phyloP scores from a whole-genome alignment of 345 rosid genomes.

The Jatropha curcas region DNA sequence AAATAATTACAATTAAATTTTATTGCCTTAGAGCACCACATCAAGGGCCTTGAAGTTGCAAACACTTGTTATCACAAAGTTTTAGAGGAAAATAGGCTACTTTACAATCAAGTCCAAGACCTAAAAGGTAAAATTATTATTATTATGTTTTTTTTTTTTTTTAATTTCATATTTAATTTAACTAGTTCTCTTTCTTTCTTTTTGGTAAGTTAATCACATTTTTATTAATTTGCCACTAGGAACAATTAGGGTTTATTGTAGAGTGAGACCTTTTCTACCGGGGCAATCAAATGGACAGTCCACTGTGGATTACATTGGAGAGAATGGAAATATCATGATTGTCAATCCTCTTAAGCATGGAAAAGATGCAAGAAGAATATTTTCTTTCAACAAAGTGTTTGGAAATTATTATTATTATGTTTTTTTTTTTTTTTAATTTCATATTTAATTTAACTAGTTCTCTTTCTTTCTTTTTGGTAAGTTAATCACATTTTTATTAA shows the following conservation, averaged over 20 bases:
- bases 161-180: no score
- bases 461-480: no score
- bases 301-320: conserved; percentile 87
- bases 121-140: conserved; percentile 64
- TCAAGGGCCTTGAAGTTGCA: conserved; percentile 72
- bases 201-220: not conserved
- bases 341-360: conserved; percentile 83
- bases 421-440: no score
- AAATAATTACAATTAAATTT: no score
- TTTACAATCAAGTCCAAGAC: conserved; percentile 98
- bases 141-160: not conserved
- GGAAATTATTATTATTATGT: no score
- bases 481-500: not conserved
- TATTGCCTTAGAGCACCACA: conserved; percentile 53
- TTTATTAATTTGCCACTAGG: conserved; percentile 55
- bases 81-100: conserved; percentile 83
- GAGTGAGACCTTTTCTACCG: conserved; percentile 83
- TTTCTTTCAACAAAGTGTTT: conserved; percentile 86
- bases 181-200: no score
- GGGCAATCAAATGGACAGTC: conserved; percentile 65
- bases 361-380: conserved; percentile 82
- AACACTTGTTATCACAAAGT: conserved; percentile 79
- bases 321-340: conserved; percentile 92
- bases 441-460: no score
- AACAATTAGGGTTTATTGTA: conserved; percentile 81